A percentile compares a stretch with the other conserved stretches of the same genome.
phyloP scores from a whole-genome alignment of 176 grass and related monocot genomes.

The Zizania latifolia region DNA sequence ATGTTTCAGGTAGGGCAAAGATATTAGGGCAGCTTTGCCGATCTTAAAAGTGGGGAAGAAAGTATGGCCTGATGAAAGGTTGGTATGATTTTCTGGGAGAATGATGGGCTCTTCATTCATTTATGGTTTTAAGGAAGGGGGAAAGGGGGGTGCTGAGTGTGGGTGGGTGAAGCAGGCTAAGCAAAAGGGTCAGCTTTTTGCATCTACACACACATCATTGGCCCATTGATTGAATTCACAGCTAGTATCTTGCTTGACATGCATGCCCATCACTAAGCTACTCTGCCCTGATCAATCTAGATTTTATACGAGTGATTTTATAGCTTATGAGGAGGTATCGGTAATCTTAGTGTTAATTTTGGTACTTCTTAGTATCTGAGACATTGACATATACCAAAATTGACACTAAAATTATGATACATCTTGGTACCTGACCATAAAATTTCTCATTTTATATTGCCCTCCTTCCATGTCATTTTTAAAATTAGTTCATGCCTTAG shows the following conservation, averaged over 20 bases:
- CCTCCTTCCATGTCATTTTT: neutral
- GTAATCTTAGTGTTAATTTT: too few relatives aligned
- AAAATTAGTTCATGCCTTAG: neutral
- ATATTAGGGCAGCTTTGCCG: conserved; percentile 37
- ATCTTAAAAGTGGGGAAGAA: conserved; percentile 46
- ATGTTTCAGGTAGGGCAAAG: conserved; percentile 29
- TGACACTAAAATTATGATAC: too few relatives aligned
- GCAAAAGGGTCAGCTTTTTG: conserved; percentile 41
- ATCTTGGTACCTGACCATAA: too few relatives aligned
- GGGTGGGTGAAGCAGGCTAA: conserved; percentile 45
- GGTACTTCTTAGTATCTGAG: too few relatives aligned
- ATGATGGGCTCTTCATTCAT: conserved; percentile 67
- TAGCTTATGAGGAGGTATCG: too few relatives aligned
- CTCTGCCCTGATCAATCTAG: neutral
- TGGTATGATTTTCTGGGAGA: conserved; percentile 50
- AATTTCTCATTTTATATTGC: too few relatives aligned
- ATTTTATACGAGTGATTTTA: too few relatives aligned
- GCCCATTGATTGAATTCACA: conserved; percentile 57
- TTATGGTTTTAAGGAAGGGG: conserved; percentile 33
- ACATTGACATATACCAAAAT: too few relatives aligned
- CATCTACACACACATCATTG: conserved; percentile 59
- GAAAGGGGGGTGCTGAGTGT: neutral
- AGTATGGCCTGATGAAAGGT: conserved; percentile 32
- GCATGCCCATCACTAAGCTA: neutral
- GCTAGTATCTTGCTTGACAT: neutral